Evolutionary conservation across 257 asterid species (phyloP).

Genomic region (Henckelia pumila): DNA sequence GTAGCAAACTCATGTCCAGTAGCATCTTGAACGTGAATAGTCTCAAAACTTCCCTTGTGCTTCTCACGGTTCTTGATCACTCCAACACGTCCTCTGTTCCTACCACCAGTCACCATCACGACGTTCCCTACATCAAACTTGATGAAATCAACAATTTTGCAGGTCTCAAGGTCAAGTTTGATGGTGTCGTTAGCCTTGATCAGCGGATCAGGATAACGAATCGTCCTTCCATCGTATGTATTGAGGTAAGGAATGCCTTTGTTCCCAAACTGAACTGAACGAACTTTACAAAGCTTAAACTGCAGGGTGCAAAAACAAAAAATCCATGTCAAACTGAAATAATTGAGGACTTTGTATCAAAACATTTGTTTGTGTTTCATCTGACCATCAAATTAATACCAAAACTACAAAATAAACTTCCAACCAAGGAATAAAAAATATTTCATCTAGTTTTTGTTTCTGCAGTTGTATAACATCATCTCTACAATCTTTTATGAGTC

Average conservation of each 20-base stretch:
- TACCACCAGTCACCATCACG: conserved; percentile 26
- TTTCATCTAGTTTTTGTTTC: not conserved
- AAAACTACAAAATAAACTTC: not conserved
- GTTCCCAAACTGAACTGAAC: conserved; percentile 23
- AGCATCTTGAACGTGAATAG: conserved; percentile 18
- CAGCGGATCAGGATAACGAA: conserved; percentile 16
- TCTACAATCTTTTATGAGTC: not conserved
- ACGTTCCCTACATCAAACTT: conserved; percentile 21
- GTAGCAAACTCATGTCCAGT: conserved; percentile 30
- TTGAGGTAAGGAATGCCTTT: conserved; percentile 24
- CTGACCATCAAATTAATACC: not conserved
- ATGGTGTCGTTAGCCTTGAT: conserved; percentile 21
- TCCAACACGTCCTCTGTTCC: conserved; percentile 22
- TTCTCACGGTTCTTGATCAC: conserved; percentile 25
- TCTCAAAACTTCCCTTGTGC: conserved; percentile 26
- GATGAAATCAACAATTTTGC: conserved; percentile 22
- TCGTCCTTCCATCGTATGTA: conserved; percentile 26
- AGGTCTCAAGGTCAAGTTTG: conserved; percentile 11
- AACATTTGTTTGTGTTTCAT: not conserved
- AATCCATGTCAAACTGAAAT: not conserved
- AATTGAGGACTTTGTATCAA: no score
- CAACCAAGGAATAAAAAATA: not conserved
- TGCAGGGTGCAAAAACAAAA: not conserved
- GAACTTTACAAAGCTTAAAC: conserved; percentile 23
- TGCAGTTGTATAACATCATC: not conserved